A percentile compares a stretch with the other conserved stretches of the same genome.
These are phyloP conservation scores for Xerophyta viscosa DNA, from an alignment of 106 monocot species.

Conservation along the genomic window DNA sequence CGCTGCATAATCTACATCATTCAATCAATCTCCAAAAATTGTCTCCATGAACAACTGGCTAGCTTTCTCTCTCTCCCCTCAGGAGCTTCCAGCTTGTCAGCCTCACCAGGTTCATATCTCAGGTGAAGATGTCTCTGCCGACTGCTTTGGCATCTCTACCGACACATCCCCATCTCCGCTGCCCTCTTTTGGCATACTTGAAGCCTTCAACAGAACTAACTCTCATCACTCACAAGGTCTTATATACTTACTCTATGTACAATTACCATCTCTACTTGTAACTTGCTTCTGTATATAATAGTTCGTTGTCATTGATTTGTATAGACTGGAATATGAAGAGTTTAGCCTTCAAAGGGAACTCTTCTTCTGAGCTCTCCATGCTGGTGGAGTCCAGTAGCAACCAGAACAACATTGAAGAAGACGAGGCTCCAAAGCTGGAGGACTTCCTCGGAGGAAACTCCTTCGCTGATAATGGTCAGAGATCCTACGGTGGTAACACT, in stretches of 20 bases:
- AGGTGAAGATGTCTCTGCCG: conserved; percentile 29
- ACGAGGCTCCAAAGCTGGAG: conserved; percentile 73
- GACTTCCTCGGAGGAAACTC: conserved; percentile 82
- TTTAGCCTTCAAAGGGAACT: conserved; percentile 47
- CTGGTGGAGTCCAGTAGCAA: conserved; percentile 60
- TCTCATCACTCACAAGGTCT: conserved; percentile 38
- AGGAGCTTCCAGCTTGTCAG: conserved; percentile 42
- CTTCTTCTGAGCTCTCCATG: conserved; percentile 84
- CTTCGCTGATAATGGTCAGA: conserved; percentile 40
- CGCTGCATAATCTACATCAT: background rate
- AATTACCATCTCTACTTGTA: too few relatives aligned
- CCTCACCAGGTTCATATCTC: conserved; percentile 20
- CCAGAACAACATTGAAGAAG: conserved; percentile 13
- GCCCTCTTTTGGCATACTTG: conserved; percentile 46
- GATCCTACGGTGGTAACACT: too few relatives aligned
- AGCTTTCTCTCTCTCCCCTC: conserved; percentile 79
- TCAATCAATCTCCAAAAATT: conserved; percentile 41
- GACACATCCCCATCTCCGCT: conserved; percentile 21
- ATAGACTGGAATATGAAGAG: conserved; percentile 80
- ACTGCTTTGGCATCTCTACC: conserved; percentile 30
- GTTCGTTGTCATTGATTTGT: background rate
- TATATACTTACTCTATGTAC: background rate
- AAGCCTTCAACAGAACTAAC: conserved; percentile 35
- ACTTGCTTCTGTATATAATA: too few relatives aligned
- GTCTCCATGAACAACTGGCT: conserved; percentile 87